Conservation (phyloP, 202 grass and related monocot species). For the Cymbopogon flexuosus region DNA sequence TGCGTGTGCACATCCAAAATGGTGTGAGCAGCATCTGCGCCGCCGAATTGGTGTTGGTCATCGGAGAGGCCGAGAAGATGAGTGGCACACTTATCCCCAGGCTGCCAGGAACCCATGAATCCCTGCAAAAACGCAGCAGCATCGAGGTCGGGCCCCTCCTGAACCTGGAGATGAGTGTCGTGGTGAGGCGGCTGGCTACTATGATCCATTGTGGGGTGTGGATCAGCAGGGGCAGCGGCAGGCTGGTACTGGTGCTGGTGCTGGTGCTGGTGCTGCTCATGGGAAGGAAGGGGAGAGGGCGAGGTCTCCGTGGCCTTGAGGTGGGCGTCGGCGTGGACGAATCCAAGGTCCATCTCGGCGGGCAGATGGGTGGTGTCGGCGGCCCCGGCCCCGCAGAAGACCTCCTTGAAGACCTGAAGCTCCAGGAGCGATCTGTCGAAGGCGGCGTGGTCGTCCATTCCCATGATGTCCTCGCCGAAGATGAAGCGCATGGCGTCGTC, state of each 20-base stretch:
- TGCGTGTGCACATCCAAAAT: slow-evolving; percentile 22
- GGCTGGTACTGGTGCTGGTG: background rate
- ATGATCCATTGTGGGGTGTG: background rate
- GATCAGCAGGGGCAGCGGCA: background rate
- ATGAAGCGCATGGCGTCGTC: slow-evolving; percentile 59
- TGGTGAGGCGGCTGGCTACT: background rate
- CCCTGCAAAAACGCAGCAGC: slow-evolving; percentile 13
- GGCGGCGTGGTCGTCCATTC: slow-evolving; percentile 1
- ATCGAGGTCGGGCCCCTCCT: background rate
- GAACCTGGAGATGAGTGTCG: too few relatives aligned
- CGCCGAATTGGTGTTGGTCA: background rate
- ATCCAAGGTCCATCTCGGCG: slow-evolving; percentile 13
- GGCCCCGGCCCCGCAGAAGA: slow-evolving; percentile 25
- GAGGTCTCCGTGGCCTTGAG: slow-evolving; percentile 1
- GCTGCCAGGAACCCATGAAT: slow-evolving; percentile 34
- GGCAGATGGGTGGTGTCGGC: background rate
- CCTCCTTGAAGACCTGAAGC: slow-evolving; percentile 48
- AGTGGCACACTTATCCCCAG: background rate
- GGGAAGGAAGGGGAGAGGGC: background rate
- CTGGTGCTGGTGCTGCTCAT: background rate
- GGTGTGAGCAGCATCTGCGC: background rate
- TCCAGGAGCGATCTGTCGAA: slow-evolving; percentile 58
- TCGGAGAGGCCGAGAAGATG: background rate
- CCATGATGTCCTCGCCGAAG: slow-evolving; percentile 57
- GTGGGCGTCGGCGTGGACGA: background rate